phyloP scores from a whole-genome alignment of 768 basidiomycete species.

The Panaeolus cyanescens region DNA sequence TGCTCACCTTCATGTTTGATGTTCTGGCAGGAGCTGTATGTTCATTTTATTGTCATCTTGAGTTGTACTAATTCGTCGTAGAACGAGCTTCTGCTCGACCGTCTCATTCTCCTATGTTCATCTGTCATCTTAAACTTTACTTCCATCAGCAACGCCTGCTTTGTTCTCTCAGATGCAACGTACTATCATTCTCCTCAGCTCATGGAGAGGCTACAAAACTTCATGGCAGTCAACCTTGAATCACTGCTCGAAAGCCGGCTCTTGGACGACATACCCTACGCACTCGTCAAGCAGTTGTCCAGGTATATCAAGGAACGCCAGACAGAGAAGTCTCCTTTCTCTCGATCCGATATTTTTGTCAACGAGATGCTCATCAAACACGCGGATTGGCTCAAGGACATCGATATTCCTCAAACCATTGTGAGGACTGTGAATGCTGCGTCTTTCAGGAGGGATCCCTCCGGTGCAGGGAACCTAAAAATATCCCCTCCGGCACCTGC shows the following conservation, averaged over 20 bases:
- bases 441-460: slow-evolving; percentile 15
- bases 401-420: slow-evolving; percentile 69
- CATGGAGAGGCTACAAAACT: slow-evolving; percentile 70
- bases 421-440: slow-evolving; percentile 26
- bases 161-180: slow-evolving; percentile 80
- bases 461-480: slow-evolving; percentile 7
- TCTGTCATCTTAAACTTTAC: slow-evolving; percentile 66
- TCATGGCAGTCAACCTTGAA: slow-evolving; percentile 85
- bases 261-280: slow-evolving; percentile 72
- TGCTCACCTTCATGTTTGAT: slow-evolving; percentile 85
- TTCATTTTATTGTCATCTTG: slow-evolving; percentile 3
- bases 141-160: slow-evolving; percentile 75
- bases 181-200: slow-evolving; percentile 75
- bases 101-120: slow-evolving; percentile 83
- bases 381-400: slow-evolving; percentile 66
- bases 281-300: slow-evolving; percentile 69
- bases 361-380: slow-evolving; percentile 60
- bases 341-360: slow-evolving; percentile 57
- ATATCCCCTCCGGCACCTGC: slow-evolving; percentile 21
- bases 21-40: slow-evolving; percentile 84
- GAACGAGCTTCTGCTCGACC: slow-evolving; percentile 90
- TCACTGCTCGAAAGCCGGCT: slow-evolving; percentile 79
- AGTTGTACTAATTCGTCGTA: slow-evolving; percentile 25
- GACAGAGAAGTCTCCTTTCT: slow-evolving; percentile 61
- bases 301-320: slow-evolving; percentile 61